These are phyloP conservation scores for Blakeslea trispora DNA, from an alignment of 371 early-diverging fungal genomes.

Conservation along the genomic window DNA sequence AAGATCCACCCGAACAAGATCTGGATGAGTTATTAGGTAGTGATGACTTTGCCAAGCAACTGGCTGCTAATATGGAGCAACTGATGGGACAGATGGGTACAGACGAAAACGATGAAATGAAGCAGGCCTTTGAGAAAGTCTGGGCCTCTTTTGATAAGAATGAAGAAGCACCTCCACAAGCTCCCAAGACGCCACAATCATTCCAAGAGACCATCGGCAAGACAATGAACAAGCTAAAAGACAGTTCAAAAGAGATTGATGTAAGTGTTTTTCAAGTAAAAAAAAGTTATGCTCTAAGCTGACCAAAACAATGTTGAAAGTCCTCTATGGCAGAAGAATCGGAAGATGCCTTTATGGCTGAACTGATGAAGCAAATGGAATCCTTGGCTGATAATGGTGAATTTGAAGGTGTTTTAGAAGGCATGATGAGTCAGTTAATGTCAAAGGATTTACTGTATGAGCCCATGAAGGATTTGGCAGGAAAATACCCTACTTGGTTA, in stretches of 20 bases:
- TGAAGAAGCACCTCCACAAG: constrained; percentile 10
- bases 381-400: constrained; percentile 74
- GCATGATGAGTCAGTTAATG: constrained; percentile 90
- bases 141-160: constrained; percentile 53
- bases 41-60: constrained; percentile 77
- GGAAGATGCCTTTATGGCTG: constrained; percentile 79
- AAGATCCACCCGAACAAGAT: constrained; percentile 21
- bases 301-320: constrained; percentile 33
- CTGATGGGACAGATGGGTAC: constrained; percentile 58
- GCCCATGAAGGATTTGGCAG: constrained; percentile 86
- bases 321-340: constrained; percentile 63
- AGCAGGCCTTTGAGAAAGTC: constrained; percentile 66
- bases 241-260: constrained; percentile 80
- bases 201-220: constrained; percentile 83
- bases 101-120: constrained; percentile 54
- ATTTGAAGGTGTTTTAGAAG: constrained; percentile 84
- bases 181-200: constrained; percentile 28
- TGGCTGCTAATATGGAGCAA: constrained; percentile 78
- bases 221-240: constrained; percentile 84
- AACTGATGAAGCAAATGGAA: constrained; percentile 92
- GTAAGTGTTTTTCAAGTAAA: constrained; percentile 45
- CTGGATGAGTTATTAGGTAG: constrained; percentile 52
- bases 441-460: constrained; percentile 91
- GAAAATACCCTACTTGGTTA: constrained; percentile 86
- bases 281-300: neutral